Percentiles rank a stretch among this genome's conserved stretches.
phyloP scores from a whole-genome alignment of 441 rosid genomes.

The Pelargonium fulgidum region DNA sequence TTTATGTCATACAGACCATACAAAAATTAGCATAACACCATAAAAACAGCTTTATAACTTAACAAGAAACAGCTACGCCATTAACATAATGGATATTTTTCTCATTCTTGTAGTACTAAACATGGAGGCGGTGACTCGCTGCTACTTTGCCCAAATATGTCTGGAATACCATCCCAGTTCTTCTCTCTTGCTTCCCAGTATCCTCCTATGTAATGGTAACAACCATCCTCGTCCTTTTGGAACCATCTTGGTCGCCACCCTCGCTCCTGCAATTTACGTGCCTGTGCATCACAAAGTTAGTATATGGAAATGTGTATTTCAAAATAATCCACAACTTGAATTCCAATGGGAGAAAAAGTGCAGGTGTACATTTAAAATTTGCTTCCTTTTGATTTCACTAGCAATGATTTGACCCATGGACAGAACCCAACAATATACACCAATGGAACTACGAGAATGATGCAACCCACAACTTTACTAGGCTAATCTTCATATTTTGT shows the following conservation, averaged over 20 bases:
- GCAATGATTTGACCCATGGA: too few relatives aligned
- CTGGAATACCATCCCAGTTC: conserved; percentile 57
- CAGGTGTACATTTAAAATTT: background rate
- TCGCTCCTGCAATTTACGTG: conserved; percentile 89
- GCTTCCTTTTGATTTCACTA: background rate
- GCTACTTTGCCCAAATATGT: conserved; percentile 58
- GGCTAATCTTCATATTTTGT: too few relatives aligned
- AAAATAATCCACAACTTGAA: too few relatives aligned
- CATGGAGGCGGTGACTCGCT: too few relatives aligned
- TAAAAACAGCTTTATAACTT: too few relatives aligned
- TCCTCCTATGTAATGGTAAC: conserved; percentile 66
- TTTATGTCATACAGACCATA: too few relatives aligned
- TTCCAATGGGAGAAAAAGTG: background rate
- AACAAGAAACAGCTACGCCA: too few relatives aligned
- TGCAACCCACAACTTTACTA: too few relatives aligned
- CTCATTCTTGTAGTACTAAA: background rate
- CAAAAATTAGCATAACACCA: too few relatives aligned
- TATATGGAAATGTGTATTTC: background rate
- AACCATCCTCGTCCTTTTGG: conserved; percentile 67
- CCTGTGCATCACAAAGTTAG: conserved; percentile 34
- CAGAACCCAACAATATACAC: too few relatives aligned
- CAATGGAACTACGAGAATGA: too few relatives aligned
- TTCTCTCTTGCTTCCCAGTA: conserved; percentile 89
- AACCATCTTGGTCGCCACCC: conserved; percentile 99
- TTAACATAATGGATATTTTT: too few relatives aligned